phyloP scores from a whole-genome alignment of 2,329 filamentous ascomycete species.

The Fusarium bactridioides region DNA sequence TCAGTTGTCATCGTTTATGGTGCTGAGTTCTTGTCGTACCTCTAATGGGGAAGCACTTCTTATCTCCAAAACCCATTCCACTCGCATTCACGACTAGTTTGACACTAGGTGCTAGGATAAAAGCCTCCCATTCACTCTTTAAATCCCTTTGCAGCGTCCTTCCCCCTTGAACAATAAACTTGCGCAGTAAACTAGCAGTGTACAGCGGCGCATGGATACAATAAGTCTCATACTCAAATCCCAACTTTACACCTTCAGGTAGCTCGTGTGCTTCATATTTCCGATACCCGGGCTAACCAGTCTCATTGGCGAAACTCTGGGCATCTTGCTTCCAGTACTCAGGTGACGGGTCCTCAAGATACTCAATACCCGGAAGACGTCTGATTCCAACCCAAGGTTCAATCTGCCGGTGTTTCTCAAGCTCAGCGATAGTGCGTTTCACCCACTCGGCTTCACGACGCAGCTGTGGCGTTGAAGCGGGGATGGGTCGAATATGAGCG shows the following conservation, averaged over 20 bases:
- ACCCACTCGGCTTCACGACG: conserved; percentile 46
- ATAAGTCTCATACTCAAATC: conserved; percentile 62
- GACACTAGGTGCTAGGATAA: conserved; percentile 33
- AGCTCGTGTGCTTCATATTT: conserved; percentile 47
- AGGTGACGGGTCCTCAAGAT: conserved; percentile 55
- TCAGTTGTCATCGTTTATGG: accelerated
- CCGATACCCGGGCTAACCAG: conserved; percentile 42
- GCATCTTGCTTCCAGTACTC: conserved; percentile 49
- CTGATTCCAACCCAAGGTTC: conserved; percentile 55
- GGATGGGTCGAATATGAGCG: conserved; percentile 63
- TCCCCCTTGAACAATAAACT: conserved; percentile 44
- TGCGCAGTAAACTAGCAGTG: conserved; percentile 49
- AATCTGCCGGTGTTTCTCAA: conserved; percentile 30
- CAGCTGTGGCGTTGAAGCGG: conserved; percentile 46
- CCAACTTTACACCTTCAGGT: conserved; percentile 54
- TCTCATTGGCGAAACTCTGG: conserved; percentile 39
- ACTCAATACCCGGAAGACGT: conserved; percentile 59
- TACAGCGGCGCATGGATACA: conserved; percentile 65
- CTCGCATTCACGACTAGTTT: conserved; percentile 46
- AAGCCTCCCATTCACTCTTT: conserved; percentile 46
- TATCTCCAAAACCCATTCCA: conserved; percentile 46
- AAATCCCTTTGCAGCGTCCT: conserved; percentile 41
- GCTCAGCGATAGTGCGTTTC: conserved; percentile 39
- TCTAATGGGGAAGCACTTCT: conserved; percentile 46
- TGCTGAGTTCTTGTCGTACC: conserved; percentile 10